Evolutionary conservation across 2,329 filamentous ascomycete genomes (phyloP).

Genomic region (Trichoderma citrinoviride): DNA sequence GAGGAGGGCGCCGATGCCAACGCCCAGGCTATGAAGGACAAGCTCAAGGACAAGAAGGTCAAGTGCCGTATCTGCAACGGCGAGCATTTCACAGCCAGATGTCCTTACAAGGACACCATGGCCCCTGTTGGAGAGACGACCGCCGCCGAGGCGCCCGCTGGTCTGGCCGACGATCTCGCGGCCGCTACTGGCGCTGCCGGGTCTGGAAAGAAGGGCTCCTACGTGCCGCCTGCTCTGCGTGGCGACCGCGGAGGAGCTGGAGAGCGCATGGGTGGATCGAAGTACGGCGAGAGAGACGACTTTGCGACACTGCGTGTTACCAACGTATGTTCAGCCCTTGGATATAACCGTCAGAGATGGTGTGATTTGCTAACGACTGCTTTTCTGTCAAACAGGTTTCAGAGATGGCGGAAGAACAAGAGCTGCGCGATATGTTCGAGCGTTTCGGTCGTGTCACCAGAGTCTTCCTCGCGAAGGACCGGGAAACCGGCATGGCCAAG

Average conservation of each 20-base stretch:
- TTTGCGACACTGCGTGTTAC: slow-evolving; percentile 94
- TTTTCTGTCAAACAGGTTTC: slow-evolving; percentile 61
- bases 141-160: slow-evolving; percentile 54
- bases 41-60: slow-evolving; percentile 98
- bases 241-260: slow-evolving; percentile 63
- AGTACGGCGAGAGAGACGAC: slow-evolving; percentile 92
- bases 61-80: slow-evolving; percentile 99
- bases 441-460: slow-evolving; percentile 93
- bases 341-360: not conserved
- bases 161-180: slow-evolving; percentile 49
- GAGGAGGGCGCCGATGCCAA: slow-evolving; percentile 73
- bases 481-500: slow-evolving; percentile 94
- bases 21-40: slow-evolving; percentile 71
- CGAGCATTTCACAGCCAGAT: slow-evolving; percentile 98
- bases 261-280: slow-evolving; percentile 78
- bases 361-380: not conserved
- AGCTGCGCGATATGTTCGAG: slow-evolving; percentile 97
- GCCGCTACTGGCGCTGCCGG: slow-evolving; percentile 48
- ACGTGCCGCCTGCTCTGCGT: slow-evolving; percentile 90
- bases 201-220: slow-evolving; percentile 72
- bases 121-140: slow-evolving; percentile 70
- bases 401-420: slow-evolving; percentile 93
- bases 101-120: slow-evolving; percentile 99
- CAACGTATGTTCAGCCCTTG: slow-evolving; percentile 60
- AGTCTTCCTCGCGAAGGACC: slow-evolving; percentile 96